Evolutionary conservation across 345 rosid species (phyloP), one percentile per base, ranked within the genome.

Genomic region (Acer campestre): DNA sequence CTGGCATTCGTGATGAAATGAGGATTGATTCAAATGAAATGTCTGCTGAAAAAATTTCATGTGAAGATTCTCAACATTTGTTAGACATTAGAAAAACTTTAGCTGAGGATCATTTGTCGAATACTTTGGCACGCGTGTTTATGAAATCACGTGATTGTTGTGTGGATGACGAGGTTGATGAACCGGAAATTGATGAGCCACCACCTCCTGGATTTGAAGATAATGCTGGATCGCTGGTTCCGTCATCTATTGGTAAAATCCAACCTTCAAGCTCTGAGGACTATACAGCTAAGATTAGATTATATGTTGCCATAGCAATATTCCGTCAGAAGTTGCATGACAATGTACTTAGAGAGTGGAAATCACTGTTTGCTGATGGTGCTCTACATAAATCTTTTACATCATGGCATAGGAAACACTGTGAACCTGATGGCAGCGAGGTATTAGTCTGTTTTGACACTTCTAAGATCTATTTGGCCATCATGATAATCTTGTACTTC

Each of bases 321-420:
- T 93, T 88, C 84, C 87, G 95, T 82, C 96, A 93, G 84, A 90
- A 87, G 86, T 85, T 97, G 90, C 94, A 91, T 80, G 88, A 84
- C 78, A 86, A 78, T 84, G 91, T 87, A 61, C 81, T 90, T 67
- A 82, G 80, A 58, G 92, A 88, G 71, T 97, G 94, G 90, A 89
- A 84, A 81, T 82, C 88, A 53, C 74, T 74, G 59, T 85, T 88
- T 70, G 58, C 85, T 76, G 74, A 81, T 82, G 81, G 64, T 71
- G 70, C 64, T 85, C 85, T 94, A 68, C 78, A 75, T 51, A 82
- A 80, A 29, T 86, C 84, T 76, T 75, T 88, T 75, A 68, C 64
- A 73, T 87, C 87, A 49, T 64, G 78, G 86, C 66, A 38, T 31
- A 82, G 80, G 82, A 80, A 71, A 68, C 71, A 35, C 25, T 53